Conservation (phyloP, 2,329 filamentous ascomycete genomes). For the Monosporascus sp. region DNA sequence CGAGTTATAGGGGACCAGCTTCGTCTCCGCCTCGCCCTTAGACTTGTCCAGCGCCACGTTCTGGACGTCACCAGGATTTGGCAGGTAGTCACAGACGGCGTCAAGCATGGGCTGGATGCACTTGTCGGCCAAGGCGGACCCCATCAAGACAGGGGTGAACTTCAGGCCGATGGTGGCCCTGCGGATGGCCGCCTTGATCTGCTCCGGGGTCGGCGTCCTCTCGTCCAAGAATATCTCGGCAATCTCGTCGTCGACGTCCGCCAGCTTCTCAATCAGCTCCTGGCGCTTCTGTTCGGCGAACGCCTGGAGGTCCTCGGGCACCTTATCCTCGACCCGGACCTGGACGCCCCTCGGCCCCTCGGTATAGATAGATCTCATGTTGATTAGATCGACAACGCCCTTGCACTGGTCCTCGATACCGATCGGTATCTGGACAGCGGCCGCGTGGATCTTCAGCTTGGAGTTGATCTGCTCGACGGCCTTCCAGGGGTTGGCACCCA, state of each 20-base stretch:
- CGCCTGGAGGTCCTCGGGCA: constrained; percentile 74
- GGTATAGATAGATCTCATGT: constrained; percentile 91
- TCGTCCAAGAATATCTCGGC: constrained; percentile 93
- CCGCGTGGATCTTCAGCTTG: constrained; percentile 89
- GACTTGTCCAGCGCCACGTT: constrained; percentile 85
- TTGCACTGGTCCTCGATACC: constrained; percentile 87
- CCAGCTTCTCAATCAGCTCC: constrained; percentile 87
- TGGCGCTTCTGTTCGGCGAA: constrained; percentile 77
- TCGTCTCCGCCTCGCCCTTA: constrained; percentile 72
- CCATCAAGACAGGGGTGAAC: constrained; percentile 95
- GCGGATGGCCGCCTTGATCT: constrained; percentile 91
- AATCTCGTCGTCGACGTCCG: constrained; percentile 97
- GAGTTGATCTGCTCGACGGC: constrained; percentile 95
- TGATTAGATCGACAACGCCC: constrained; percentile 87
- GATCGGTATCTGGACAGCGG: constrained; percentile 91
- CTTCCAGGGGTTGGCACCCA: constrained; percentile 97
- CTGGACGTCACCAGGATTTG: constrained; percentile 83
- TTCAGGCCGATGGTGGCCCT: constrained; percentile 82
- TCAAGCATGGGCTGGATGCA: constrained; percentile 95
- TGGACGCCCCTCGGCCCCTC: constrained; percentile 77
- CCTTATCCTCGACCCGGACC: constrained; percentile 70
- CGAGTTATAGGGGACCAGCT: constrained; percentile 88
- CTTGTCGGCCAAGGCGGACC: constrained; percentile 91
- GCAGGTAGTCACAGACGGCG: constrained; percentile 91
- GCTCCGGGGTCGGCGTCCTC: constrained; percentile 67